Base-by-base conservation (phyloP, 2,329 filamentous ascomycete genomes). In the Diplocarpon mali region DNA sequence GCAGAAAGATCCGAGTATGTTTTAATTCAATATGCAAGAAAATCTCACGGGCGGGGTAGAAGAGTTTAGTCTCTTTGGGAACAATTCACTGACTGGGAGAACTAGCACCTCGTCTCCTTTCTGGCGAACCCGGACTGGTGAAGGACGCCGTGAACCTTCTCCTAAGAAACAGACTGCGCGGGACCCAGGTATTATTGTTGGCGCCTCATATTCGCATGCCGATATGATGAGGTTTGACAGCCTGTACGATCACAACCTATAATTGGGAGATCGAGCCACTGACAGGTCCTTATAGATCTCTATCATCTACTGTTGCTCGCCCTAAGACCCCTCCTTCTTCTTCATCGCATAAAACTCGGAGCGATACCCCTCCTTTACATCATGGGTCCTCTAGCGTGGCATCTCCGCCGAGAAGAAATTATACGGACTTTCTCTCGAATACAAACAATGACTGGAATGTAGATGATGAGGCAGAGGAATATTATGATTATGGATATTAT, bases 181-280 rank as follows among this genome's bases (percentile, higher is more conserved):
- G 61, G 80, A 84, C 56, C 68, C 79, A 40, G 78, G 71, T 58
- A 76, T 90, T 50, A 85, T 98, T 30, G 84, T 96, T 48, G 92
- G 92, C 55, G 92, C 92, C 45, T 83, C 89, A 37, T 98, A 98
- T 63, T 96, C 92, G 12, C 92, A 98, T 65, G 86, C 90, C 24
- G 89, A 96, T 67, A 86, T 95, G 61, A 73, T 95, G 57, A 94
- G 90, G 65, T 83, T 90, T 60, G 85, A 87, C 60, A 77, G 80
- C 24, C 58, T 90, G 86, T 92, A 74, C 54, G 75, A 65, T 28
- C 46, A 40, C 42, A 38, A n/a, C 29, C 28, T 34, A 13, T 13
- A 9, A 7, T 36, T n/a, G 14, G 7, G 20, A 28, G 27, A 28
- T 20, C 31, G 15, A 17, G 4, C 27, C 37, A 38, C 40, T 44